Conservation (phyloP, 805 yeast species). For the Wickerhamiella hasegawae region DNA sequence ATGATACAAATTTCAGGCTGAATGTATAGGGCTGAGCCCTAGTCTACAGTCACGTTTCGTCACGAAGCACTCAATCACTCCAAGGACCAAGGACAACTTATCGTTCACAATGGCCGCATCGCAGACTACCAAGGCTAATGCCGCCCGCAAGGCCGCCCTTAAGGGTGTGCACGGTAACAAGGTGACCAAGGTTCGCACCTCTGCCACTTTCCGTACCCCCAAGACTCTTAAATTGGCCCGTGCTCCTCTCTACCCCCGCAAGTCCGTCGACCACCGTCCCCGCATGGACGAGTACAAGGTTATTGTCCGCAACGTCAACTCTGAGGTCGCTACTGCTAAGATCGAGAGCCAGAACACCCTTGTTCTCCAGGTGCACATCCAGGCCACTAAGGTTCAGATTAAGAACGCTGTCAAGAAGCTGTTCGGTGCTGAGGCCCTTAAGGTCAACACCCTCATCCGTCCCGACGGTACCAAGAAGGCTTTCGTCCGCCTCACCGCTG, state of each 20-base stretch:
- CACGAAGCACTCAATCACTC: not conserved
- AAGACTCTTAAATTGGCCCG: slow-evolving; percentile 90
- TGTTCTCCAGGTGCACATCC: slow-evolving; percentile 94
- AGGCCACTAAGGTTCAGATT: slow-evolving; percentile 97
- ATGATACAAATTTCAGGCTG: not conserved
- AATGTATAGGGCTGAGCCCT: not conserved
- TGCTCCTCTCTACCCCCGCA: slow-evolving; percentile 87
- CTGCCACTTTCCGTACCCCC: slow-evolving; percentile 93
- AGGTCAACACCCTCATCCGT: slow-evolving; percentile 93
- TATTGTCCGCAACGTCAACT: slow-evolving; percentile 86
- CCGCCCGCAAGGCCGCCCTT: slow-evolving; percentile 97
- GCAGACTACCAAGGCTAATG: slow-evolving; percentile 60
- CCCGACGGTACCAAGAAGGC: slow-evolving; percentile 99
- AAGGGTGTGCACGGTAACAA: slow-evolving; percentile 92
- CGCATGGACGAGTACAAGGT: slow-evolving; percentile 94
- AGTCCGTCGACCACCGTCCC: slow-evolving; percentile 93
- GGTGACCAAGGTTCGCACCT: slow-evolving; percentile 84
- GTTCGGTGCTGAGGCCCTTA: slow-evolving; percentile 86
- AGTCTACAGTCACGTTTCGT: not conserved
- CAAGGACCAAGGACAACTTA: slow-evolving; percentile 1
- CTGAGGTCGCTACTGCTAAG: slow-evolving; percentile 98
- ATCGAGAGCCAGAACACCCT: slow-evolving; percentile 99
- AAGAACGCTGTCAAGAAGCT: slow-evolving; percentile 96
- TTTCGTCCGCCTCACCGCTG: slow-evolving; percentile 96
- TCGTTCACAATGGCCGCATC: slow-evolving; percentile 17